Evolutionary conservation across 208 protist species (phyloP).

Genomic region (Crithidia brevicula): DNA sequence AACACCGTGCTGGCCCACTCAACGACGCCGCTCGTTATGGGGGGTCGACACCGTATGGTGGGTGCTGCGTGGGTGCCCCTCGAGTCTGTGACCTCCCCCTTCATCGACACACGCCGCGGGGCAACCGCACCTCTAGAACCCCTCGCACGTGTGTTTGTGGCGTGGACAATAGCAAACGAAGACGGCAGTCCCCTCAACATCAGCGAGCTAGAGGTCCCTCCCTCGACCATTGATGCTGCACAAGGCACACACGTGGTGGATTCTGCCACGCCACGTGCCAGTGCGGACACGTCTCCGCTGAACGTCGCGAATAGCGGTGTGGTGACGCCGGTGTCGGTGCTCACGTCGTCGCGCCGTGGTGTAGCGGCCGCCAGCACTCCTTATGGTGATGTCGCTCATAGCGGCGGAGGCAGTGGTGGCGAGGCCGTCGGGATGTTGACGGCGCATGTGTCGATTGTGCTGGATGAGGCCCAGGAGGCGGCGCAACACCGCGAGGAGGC

Average conservation of each 20-base stretch:
- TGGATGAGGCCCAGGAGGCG: conserved; percentile 19
- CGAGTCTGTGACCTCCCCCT: background rate
- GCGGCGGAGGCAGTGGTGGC: background rate
- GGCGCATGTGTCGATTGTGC: conserved; percentile 17
- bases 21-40: conserved; percentile 11
- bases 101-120: background rate
- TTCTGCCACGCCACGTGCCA: background rate
- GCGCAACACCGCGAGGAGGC: background rate
- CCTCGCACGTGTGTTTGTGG: conserved; percentile 15
- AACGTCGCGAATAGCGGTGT: background rate
- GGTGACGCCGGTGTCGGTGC: background rate
- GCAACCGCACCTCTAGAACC: background rate
- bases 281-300: conserved; percentile 7
- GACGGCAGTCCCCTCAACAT: conserved; percentile 5
- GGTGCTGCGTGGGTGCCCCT: conserved; percentile 32
- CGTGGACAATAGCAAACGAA: conserved; percentile 26
- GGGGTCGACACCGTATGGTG: conserved; percentile 25
- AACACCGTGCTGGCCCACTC: conserved; percentile 4
- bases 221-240: background rate
- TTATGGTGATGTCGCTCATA: no score
- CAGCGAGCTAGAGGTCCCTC: conserved; percentile 1
- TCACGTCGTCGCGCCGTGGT: background rate
- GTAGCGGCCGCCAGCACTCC: background rate
- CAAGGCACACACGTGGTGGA: no score
- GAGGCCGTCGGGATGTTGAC: background rate